Base-by-base conservation (phyloP, 257 asterid genomes). In the Lavandula angustifolia region DNA sequence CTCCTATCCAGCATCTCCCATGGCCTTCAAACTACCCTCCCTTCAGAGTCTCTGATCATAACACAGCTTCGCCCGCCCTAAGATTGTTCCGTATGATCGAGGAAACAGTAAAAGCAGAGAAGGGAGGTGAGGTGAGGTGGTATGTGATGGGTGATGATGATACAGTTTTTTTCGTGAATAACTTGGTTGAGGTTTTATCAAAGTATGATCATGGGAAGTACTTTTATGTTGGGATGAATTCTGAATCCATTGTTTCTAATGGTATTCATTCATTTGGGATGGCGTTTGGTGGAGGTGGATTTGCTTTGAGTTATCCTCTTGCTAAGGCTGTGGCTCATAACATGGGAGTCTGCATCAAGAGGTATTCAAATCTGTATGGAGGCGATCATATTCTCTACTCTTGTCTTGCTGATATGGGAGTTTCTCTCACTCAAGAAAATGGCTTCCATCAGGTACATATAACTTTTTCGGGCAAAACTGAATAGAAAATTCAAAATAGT, bases 241-340 rank as follows among this genome's bases (percentile, higher is more conserved):
- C 87, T 0, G 91, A 84, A 58, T 67, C 78, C 14, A 43, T 77
- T 11, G 52, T 69, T 5, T 66, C 78, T 1, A 81, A 84, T 62
- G 69, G 10, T 58, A 8, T 57, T 7, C 44, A 51, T 49, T 77
- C 91, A 40, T 84, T 81, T 69, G 85, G 73, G 12, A 77, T 77
- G 84, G 91, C 75, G 17, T 81, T 77, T 73, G 85, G 84, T 60
- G 85, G 82, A 31, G 83, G 71, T 56, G 83, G 81, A 22, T 81
- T 67, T 62, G 84, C 79, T 33, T 44, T 81, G 49, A 81, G 91
- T 56, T 79, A 79, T 71, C 85, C 85, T 18, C 71, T 81, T 16
- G 87, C 84, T 2, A 75, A 81, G 32, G 87, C 84, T n/a, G 56
- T 84, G 78, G 75, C 82, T 14, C 61, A 59, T 1, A 79, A 84